Conservation (phyloP, 164 flowering plant genomes). For the Nymphaea thermarum region DNA sequence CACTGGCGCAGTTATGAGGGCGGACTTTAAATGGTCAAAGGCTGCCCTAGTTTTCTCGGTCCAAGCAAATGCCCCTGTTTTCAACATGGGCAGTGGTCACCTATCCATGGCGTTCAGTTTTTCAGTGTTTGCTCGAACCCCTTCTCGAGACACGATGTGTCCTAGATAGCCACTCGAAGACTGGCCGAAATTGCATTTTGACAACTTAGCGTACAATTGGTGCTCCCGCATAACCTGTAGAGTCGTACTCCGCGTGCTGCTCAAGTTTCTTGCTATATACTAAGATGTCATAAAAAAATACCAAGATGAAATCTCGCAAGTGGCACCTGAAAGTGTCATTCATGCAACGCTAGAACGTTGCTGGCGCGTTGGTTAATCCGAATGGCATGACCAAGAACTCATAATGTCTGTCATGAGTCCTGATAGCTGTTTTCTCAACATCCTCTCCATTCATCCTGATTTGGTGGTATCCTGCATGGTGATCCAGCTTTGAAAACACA, state of each 20-base stretch:
- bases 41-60: too few species aligned
- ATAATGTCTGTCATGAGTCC: conserved; percentile 1
- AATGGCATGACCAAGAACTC: conserved; percentile 4
- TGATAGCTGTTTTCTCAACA: not conserved
- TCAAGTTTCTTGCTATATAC: not conserved
- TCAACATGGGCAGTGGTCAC: conserved; percentile 2
- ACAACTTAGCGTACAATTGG: not conserved
- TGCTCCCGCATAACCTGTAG: not conserved
- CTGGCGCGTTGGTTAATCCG: not conserved
- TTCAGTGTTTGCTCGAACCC: not conserved
- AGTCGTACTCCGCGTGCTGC: not conserved
- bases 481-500: not conserved
- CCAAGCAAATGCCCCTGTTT: too few species aligned
- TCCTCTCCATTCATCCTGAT: not conserved
- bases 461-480: not conserved
- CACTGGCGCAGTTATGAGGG: not conserved
- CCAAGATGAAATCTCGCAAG: not conserved
- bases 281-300: conserved; percentile 4
- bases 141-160: not conserved
- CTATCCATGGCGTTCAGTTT: not conserved
- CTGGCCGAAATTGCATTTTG: not conserved
- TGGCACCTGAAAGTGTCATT: not conserved
- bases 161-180: not conserved
- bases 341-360: conserved; percentile 5
- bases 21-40: too few species aligned